phyloP scores from a whole-genome alignment of 2,329 filamentous ascomycete genomes.

The Fusarium solani-melongenae region DNA sequence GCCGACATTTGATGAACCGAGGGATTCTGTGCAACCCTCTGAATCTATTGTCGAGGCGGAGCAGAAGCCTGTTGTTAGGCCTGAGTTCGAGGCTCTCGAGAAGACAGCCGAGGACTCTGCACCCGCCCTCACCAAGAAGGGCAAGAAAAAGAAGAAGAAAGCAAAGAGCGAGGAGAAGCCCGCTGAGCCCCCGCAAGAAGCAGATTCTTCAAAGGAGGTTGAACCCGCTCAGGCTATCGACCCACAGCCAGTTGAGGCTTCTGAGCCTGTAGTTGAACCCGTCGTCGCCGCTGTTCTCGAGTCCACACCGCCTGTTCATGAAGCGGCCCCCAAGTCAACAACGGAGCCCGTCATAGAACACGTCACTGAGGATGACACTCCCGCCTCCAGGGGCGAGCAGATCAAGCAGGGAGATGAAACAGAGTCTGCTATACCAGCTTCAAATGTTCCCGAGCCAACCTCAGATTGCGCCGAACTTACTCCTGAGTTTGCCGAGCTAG shows the following conservation, averaged over 20 bases:
- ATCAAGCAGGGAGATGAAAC: not conserved
- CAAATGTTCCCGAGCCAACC: not conserved
- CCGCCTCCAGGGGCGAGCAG: not conserved
- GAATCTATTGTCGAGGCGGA: not conserved
- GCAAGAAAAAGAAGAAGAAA: constrained; percentile 38
- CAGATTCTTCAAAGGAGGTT: not conserved
- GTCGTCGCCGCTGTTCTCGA: not conserved
- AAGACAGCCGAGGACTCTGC: constrained; percentile 4
- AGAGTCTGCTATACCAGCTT: not conserved
- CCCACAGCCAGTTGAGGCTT: constrained; percentile 7
- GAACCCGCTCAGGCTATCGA: not conserved
- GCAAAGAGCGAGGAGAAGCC: constrained; percentile 7
- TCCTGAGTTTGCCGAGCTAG: not conserved
- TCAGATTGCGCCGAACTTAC: not conserved
- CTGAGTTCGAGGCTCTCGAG: constrained; percentile 6
- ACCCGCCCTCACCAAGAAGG: constrained; percentile 27
- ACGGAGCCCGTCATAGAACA: not conserved
- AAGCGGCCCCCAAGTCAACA: not conserved
- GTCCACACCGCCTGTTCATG: not conserved
- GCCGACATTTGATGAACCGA: not conserved
- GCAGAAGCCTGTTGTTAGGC: not conserved
- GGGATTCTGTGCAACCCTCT: not conserved
- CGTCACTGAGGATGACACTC: not conserved
- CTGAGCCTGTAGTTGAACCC: not conserved
- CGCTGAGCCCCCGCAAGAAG: constrained; percentile 1